Evolutionary conservation across 1,284 basidiomycete genomes (phyloP).

Genomic region (Golubevia sp.): DNA sequence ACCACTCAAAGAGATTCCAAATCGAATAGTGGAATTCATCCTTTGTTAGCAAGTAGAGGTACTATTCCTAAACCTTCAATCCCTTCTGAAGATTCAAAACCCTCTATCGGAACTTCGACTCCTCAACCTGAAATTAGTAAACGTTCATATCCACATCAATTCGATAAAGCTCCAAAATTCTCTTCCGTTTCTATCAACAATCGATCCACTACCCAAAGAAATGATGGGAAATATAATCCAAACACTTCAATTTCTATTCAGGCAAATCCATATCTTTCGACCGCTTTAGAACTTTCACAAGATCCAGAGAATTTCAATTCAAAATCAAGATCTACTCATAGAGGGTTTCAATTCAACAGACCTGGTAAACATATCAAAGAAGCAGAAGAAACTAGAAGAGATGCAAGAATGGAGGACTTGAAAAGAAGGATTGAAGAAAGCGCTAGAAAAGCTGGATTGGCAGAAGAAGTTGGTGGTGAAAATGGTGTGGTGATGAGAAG

Average conservation of each 20-base stretch:
- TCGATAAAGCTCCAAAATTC: too few species aligned
- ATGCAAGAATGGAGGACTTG: constrained; percentile 49
- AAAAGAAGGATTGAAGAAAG: constrained; percentile 45
- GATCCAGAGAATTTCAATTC: not conserved
- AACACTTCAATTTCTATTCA: too few species aligned
- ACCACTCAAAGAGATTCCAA: not conserved
- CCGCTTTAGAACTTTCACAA: too few species aligned
- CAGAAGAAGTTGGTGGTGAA: constrained; percentile 38
- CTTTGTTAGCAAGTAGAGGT: not conserved
- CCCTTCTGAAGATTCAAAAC: not conserved
- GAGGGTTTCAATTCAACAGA: constrained; percentile 45
- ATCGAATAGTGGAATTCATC: not conserved
- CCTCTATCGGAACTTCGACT: not conserved
- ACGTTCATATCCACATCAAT: too few species aligned
- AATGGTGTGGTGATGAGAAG: constrained; percentile 8
- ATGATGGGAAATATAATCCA: too few species aligned
- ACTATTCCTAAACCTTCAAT: not conserved
- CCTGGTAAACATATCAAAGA: constrained; percentile 47
- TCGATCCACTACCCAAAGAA: too few species aligned
- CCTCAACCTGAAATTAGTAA: not conserved
- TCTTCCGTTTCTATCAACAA: too few species aligned
- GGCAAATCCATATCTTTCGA: too few species aligned
- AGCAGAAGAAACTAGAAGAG: constrained; percentile 47
- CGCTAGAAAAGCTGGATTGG: constrained; percentile 40
- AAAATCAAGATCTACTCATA: constrained; percentile 39